phyloP scores from a whole-genome alignment of 805 yeast species.

The Metschnikowia chrysomelidarum region DNA sequence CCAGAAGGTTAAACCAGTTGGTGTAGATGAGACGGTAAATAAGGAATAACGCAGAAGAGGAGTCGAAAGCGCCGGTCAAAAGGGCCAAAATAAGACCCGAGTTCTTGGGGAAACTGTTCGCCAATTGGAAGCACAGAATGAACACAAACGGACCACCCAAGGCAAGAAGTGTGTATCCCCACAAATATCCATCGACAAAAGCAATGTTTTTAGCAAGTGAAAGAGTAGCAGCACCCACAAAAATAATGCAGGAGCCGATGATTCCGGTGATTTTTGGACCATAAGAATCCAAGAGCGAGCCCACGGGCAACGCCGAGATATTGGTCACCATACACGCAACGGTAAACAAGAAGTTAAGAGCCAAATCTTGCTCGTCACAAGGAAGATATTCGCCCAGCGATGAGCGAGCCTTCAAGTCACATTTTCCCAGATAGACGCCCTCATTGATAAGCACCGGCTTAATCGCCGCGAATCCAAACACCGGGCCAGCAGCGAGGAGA shows the following conservation, averaged over 20 bases:
- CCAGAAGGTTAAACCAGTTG: slow-evolving; percentile 36
- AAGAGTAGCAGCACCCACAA: slow-evolving; percentile 52
- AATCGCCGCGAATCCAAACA: slow-evolving; percentile 94
- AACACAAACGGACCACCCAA: slow-evolving; percentile 94
- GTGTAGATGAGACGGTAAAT: slow-evolving; percentile 67
- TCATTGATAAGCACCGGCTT: slow-evolving; percentile 78
- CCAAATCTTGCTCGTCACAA: slow-evolving; percentile 79
- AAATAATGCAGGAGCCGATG: slow-evolving; percentile 62
- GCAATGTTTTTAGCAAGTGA: slow-evolving; percentile 36
- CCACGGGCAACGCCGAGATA: slow-evolving; percentile 78
- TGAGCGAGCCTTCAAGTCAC: slow-evolving; percentile 35
- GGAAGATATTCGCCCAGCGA: slow-evolving; percentile 6
- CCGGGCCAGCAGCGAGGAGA: slow-evolving; percentile 86
- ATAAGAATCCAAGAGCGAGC: slow-evolving; percentile 67
- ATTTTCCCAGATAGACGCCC: slow-evolving; percentile 68
- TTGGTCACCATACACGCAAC: slow-evolving; percentile 86
- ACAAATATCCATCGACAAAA: slow-evolving; percentile 60
- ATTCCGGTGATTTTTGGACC: slow-evolving; percentile 84
- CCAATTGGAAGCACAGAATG: slow-evolving; percentile 85
- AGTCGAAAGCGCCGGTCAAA: slow-evolving; percentile 90
- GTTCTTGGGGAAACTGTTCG: slow-evolving; percentile 79
- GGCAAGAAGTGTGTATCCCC: slow-evolving; percentile 76
- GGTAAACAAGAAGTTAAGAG: slow-evolving; percentile 79
- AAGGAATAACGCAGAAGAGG: slow-evolving; percentile 86
- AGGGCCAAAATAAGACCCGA: slow-evolving; percentile 81